phyloP scores from a whole-genome alignment of 148 eudicot species.

The Nepenthes gracilis region DNA sequence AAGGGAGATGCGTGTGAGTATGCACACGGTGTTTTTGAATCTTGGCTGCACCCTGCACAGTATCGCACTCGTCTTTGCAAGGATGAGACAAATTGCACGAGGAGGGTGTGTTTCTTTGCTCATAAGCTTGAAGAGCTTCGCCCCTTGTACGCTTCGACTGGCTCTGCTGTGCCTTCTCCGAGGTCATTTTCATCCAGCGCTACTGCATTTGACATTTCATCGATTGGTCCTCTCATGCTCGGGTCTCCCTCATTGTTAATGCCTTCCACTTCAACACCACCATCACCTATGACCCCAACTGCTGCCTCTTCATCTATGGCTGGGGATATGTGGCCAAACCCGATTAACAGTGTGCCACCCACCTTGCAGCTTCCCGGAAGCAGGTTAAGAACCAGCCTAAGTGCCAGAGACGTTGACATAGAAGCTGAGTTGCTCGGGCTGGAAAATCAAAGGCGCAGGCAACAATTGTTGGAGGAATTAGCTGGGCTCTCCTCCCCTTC shows the following conservation, averaged over 20 bases:
- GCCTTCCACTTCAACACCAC: conserved; percentile 50
- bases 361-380: conserved; percentile 62
- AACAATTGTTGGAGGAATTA: conserved; percentile 51
- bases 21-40: conserved; percentile 96
- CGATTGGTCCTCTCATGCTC: conserved; percentile 47
- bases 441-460: conserved; percentile 25
- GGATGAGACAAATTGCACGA: conserved; percentile 60
- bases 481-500: conserved; percentile 44
- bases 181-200: conserved; percentile 38
- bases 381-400: conserved; percentile 40
- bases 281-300: conserved; percentile 34
- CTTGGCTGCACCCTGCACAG: conserved; percentile 97
- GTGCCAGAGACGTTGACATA: conserved; percentile 44
- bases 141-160: conserved; percentile 84
- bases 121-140: conserved; percentile 80
- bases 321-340: conserved; percentile 53
- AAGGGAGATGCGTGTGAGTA: conserved; percentile 85
- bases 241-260: conserved; percentile 55
- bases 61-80: conserved; percentile 91
- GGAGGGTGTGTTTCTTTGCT: conserved; percentile 93
- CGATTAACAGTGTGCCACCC: conserved; percentile 36
- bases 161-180: conserved; percentile 86
- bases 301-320: conserved; percentile 49
- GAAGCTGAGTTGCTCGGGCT: conserved; percentile 38
- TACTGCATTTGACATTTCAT: conserved; percentile 36